Conservation (phyloP, 2,329 filamentous ascomycete species). For the Penicillium sp. region DNA sequence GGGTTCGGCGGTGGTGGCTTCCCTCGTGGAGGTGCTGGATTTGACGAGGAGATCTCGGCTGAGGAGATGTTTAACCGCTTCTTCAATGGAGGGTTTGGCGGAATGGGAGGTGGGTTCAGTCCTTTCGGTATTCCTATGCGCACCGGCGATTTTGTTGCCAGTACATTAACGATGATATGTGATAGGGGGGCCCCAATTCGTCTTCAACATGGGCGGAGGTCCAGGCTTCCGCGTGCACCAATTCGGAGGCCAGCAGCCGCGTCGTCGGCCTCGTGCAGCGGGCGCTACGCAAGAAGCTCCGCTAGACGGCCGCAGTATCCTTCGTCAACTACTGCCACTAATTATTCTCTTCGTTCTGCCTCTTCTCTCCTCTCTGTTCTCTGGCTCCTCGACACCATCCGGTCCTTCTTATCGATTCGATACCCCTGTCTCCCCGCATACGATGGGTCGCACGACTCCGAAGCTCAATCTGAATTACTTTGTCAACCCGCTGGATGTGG, state of each 20-base stretch:
- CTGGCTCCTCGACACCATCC: constrained; percentile 54
- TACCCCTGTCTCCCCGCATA: constrained; percentile 68
- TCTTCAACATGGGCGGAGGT: constrained; percentile 91
- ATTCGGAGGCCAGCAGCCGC: constrained; percentile 79
- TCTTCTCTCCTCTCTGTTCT: constrained; percentile 77
- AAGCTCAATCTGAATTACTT: constrained; percentile 79
- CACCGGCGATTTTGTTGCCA: neutral
- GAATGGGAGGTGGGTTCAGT: constrained; percentile 60
- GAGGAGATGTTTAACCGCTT: constrained; percentile 98
- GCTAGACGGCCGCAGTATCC: constrained; percentile 56
- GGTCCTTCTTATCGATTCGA: constrained; percentile 79
- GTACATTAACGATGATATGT: neutral
- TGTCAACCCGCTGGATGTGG: constrained; percentile 76
- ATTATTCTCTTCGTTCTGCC: constrained; percentile 86
- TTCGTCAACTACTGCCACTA: constrained; percentile 78
- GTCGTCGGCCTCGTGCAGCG: constrained; percentile 70
- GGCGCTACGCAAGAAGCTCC: constrained; percentile 55
- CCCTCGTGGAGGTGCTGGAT: constrained; percentile 54
- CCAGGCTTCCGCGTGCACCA: constrained; percentile 93
- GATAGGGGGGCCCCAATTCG: constrained; percentile 74
- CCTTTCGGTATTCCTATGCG: constrained; percentile 59
- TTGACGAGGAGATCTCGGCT: constrained; percentile 89
- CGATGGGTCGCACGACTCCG: constrained; percentile 69
- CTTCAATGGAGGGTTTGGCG: constrained; percentile 71
- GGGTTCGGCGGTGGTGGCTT: constrained; percentile 52